Percentiles rank a stretch among this genome's conserved stretches.
Evolutionary conservation across 768 basidiomycete genomes (phyloP).

Genomic region (Melanogaster broomeanus): DNA sequence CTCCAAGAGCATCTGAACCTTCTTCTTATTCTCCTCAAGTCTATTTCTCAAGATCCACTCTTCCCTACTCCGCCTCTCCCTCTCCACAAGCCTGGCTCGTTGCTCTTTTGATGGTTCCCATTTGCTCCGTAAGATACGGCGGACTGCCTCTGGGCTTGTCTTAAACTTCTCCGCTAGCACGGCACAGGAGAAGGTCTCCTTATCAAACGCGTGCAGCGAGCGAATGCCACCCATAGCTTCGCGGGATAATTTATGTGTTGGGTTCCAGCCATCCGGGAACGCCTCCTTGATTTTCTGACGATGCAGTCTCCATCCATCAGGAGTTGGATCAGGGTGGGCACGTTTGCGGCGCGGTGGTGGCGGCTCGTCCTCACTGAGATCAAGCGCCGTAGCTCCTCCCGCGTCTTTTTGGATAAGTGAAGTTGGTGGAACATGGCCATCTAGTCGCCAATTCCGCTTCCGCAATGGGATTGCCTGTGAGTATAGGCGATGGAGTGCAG

Average conservation of each 20-base stretch:
- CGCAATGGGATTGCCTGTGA: conserved; percentile 25
- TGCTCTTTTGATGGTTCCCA: conserved; percentile 65
- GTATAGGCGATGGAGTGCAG: conserved; percentile 23
- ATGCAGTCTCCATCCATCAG: conserved; percentile 51
- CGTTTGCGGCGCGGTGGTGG: conserved; percentile 23
- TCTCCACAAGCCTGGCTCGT: conserved; percentile 48
- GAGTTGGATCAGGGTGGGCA: conserved; percentile 30
- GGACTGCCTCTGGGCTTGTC: conserved; percentile 79
- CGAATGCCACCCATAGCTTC: conserved; percentile 84
- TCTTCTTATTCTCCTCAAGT: conserved; percentile 42
- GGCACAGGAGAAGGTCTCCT: conserved; percentile 61
- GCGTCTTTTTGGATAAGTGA: conserved; percentile 26
- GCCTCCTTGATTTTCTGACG: conserved; percentile 48
- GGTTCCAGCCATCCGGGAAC: conserved; percentile 74
- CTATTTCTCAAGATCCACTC: conserved; percentile 39
- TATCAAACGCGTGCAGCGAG: conserved; percentile 63
- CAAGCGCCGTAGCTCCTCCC: conserved; percentile 9
- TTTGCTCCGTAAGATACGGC: conserved; percentile 74
- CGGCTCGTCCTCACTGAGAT: conserved; percentile 33
- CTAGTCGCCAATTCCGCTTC: conserved; percentile 27
- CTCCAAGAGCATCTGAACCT: conserved; percentile 36
- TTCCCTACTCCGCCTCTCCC: conserved; percentile 48
- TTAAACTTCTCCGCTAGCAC: conserved; percentile 75
- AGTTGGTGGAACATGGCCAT: conserved; percentile 33
- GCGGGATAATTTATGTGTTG: conserved; percentile 77